Evolutionary conservation across 2,329 filamentous ascomycete genomes (phyloP).

Genomic region (Colletotrichum limetticola): DNA sequence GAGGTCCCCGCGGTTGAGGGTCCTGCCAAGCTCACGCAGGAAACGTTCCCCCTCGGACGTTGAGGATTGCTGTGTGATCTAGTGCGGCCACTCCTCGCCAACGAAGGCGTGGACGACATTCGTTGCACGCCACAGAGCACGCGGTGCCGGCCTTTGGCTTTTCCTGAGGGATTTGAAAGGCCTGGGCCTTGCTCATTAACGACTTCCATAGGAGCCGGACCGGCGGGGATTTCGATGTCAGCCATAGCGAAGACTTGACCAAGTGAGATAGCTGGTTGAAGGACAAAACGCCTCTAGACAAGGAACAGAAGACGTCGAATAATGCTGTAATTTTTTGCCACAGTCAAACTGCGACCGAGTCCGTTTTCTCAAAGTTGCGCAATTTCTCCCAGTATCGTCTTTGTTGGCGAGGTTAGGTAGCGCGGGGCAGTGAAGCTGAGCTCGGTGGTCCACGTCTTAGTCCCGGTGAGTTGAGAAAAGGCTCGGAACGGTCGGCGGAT

Average conservation of each 20-base stretch:
- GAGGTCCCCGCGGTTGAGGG: slow-evolving; percentile 44
- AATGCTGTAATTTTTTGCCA: background rate
- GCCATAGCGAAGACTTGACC: slow-evolving; percentile 19
- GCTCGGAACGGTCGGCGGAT: slow-evolving; percentile 17
- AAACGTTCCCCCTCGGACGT: slow-evolving; percentile 62
- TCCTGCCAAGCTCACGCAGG: slow-evolving; percentile 64
- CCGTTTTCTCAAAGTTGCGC: background rate
- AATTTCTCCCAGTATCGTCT: background rate
- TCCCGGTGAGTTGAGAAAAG: slow-evolving; percentile 16
- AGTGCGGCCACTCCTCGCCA: slow-evolving; percentile 71
- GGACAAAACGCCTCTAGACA: background rate
- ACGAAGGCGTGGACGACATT: slow-evolving; percentile 82
- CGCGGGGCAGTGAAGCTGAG: slow-evolving; percentile 24
- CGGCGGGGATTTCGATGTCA: slow-evolving; percentile 18
- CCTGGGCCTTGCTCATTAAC: slow-evolving; percentile 39
- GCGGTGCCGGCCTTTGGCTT: slow-evolving; percentile 75
- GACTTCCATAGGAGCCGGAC: slow-evolving; percentile 34
- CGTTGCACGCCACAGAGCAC: slow-evolving; percentile 80
- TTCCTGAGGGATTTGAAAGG: slow-evolving; percentile 53
- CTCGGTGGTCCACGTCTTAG: slow-evolving; percentile 11
- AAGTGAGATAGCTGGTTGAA: background rate
- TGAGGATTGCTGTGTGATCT: slow-evolving; percentile 77
- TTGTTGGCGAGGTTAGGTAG: background rate
- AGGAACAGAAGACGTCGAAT: background rate
- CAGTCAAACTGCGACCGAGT: background rate